A percentile compares a stretch with the other conserved stretches of the same genome.
Evolutionary conservation across 345 rosid genomes (phyloP).

Genomic region (Hypericum perforatum): DNA sequence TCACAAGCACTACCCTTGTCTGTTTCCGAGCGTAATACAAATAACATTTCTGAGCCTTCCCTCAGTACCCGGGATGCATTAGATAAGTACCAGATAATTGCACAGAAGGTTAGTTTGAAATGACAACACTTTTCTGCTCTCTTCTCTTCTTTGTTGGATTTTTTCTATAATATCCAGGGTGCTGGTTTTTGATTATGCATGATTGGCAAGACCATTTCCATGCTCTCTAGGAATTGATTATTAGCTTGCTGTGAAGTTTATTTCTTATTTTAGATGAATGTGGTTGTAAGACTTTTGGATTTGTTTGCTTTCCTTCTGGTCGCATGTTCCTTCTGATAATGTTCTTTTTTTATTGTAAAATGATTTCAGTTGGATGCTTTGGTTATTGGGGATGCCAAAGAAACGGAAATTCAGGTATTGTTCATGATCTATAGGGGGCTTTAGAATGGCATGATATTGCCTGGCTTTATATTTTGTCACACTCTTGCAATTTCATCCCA

Average conservation of each 20-base stretch:
- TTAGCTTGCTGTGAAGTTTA: not conserved
- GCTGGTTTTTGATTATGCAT: no score
- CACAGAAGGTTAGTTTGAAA: constrained; percentile 55
- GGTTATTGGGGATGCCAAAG: constrained; percentile 56
- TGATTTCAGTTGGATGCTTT: constrained; percentile 72
- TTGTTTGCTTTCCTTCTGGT: no score
- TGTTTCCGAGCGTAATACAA: constrained; percentile 53
- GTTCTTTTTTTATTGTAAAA: constrained; percentile 11
- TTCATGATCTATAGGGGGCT: not conserved
- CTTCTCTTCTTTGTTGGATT: not conserved
- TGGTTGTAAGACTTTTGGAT: no score
- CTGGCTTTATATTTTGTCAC: not conserved
- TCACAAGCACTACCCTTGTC: constrained; percentile 41
- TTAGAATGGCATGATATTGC: not conserved
- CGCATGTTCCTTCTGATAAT: not conserved
- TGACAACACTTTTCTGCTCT: not conserved
- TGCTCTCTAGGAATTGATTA: not conserved
- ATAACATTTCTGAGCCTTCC: constrained; percentile 49
- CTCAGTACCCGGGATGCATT: constrained; percentile 81
- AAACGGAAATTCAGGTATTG: constrained; percentile 81
- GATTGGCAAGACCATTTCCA: not conserved
- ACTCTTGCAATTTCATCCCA: not conserved
- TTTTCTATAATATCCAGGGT: not conserved
- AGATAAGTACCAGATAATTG: constrained; percentile 75
- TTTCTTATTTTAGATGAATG: not conserved